phyloP scores from a whole-genome alignment of 2,329 filamentous ascomycete genomes.

The Alternaria gaisen region DNA sequence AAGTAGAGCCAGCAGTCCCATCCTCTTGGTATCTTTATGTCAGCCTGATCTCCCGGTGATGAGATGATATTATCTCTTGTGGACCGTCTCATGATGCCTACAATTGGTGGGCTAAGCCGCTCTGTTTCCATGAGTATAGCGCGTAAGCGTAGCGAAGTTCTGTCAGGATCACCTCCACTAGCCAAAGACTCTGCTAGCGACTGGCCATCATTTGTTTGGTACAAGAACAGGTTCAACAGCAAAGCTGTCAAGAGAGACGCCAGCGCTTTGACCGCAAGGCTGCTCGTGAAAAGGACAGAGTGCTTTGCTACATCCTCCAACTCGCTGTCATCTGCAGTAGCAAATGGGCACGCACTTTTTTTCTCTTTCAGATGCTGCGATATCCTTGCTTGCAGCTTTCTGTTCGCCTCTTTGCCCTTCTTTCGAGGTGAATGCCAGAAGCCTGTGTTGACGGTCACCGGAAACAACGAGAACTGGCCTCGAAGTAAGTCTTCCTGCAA shows the following conservation, averaged over 20 bases:
- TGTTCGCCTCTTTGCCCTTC: slow-evolving; percentile 4
- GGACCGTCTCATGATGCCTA: background rate
- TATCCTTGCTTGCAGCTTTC: background rate
- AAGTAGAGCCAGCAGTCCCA: slow-evolving; percentile 6
- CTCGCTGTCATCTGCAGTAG: background rate
- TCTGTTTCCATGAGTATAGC: slow-evolving; percentile 3
- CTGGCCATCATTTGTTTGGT: background rate
- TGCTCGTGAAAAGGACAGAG: slow-evolving; percentile 4
- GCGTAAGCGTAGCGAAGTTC: background rate
- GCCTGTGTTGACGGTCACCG: background rate
- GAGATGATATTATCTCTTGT: background rate
- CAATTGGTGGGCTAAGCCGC: background rate
- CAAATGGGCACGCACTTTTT: background rate
- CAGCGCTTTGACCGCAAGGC: slow-evolving; percentile 1
- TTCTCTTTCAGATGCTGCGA: background rate
- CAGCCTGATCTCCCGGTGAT: background rate
- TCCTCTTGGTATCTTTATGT: background rate
- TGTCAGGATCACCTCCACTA: background rate
- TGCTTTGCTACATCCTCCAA: background rate
- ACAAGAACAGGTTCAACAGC: background rate
- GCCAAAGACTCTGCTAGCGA: background rate
- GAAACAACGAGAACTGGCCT: slow-evolving; percentile 2
- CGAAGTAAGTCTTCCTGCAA: background rate
- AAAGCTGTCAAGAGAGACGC: slow-evolving; percentile 2
- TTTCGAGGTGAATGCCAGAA: slow-evolving; percentile 6